Percentiles rank a stretch among this genome's conserved stretches.
Conservation (phyloP, 345 rosid species). For the Populus euphratica region DNA sequence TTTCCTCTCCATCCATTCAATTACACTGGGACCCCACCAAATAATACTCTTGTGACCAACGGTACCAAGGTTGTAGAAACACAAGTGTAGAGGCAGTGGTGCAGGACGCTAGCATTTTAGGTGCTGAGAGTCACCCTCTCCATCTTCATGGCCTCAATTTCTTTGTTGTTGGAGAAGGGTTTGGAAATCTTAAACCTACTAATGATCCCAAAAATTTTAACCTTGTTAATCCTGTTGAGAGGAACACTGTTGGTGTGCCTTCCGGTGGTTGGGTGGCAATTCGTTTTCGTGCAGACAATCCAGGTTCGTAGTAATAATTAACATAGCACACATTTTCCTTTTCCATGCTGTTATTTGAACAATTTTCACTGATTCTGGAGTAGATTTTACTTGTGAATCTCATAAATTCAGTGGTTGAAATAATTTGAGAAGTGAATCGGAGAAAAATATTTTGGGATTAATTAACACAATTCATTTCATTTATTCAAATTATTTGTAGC, state of each 20-base stretch:
- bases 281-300: constrained; percentile 69
- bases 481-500: too few species aligned
- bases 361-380: too few species aligned
- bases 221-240: constrained; percentile 68
- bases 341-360: too few species aligned
- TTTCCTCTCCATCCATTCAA: constrained; percentile 51
- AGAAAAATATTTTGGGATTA: too few species aligned
- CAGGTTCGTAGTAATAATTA: constrained; percentile 36
- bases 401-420: too few species aligned
- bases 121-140: constrained; percentile 72
- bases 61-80: constrained; percentile 6
- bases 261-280: constrained; percentile 72
- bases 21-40: background rate
- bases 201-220: constrained; percentile 57
- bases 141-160: constrained; percentile 78
- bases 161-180: constrained; percentile 72
- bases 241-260: constrained; percentile 68
- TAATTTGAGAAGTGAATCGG: too few species aligned
- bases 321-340: background rate
- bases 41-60: too few species aligned
- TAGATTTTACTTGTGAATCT: too few species aligned
- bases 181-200: constrained; percentile 57
- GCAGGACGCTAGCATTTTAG: constrained; percentile 73
- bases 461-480: too few species aligned
- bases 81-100: constrained; percentile 66